Evolutionary conservation across 2,329 filamentous ascomycete genomes (phyloP), one percentile per base, ranked within the genome.

Genomic region (Colletotrichum acutatum): DNA sequence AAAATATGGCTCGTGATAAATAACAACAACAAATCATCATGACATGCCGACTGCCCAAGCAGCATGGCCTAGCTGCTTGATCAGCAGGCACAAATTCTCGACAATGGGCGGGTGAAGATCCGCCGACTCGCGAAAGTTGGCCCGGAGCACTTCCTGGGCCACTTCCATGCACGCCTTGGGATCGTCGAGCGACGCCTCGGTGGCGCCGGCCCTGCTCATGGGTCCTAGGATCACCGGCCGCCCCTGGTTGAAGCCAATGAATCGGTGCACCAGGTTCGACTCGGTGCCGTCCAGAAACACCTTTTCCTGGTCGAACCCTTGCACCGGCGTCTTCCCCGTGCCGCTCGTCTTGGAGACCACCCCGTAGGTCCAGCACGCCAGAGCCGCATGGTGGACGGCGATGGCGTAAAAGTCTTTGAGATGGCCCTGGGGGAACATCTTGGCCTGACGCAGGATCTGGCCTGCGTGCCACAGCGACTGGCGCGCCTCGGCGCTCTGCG

Each of bases 361-460:
- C 0, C 91, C 91, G 75, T 92, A 93, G 0, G 89, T 88, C 93
- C 93, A 95, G 53, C 94, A 83, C 0, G 90, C 89, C 5, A 95
- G 83, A 14, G 88, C 87, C 4, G 91, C 91, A 78, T 94, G 92
- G 78, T 94, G 93, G 0, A 94, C 87, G 0, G 89, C 90, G 7
- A 94, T 89, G 0, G 92, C 91, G 74, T 90, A 89, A 78, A 94
- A 94, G 74, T 92, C 90, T 56, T 90, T 88, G 4, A 94, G 80
- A 12, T 88, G 84, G 0, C 86, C 85, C 1, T 83, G 79, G 0
- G 89, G 86, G 60, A 91, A 88, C 60, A 82, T 73, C 76, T 87
- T 88, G 2, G 90, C 91, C 53, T 89, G 87, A 8, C 90, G 87
- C 5, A 94, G 79, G 1, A 93, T 86, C 79, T 93, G 92, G 0